Evolutionary conservation across 2,329 filamentous ascomycete genomes (phyloP), one percentile per base, ranked within the genome.

Genomic region (Colletotrichum gloeosporioides): DNA sequence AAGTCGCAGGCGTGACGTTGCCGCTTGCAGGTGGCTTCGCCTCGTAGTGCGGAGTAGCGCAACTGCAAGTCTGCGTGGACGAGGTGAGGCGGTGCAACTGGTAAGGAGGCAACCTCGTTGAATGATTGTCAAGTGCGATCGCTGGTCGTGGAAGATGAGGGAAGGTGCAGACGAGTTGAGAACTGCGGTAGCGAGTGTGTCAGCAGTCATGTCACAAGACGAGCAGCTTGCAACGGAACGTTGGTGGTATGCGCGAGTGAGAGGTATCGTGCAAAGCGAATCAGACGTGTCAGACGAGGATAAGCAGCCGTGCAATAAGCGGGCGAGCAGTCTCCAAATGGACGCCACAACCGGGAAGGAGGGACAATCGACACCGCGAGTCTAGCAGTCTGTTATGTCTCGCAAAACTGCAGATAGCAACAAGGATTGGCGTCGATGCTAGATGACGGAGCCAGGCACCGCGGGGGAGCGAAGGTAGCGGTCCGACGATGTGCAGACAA

Each of bases 391-490:
- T 68, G 63, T 34, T 63, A 39, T 71, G 18, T 55, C 49, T 55
- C 57, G 71, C 34, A 61, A 49, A 66, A 31, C 61, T 32, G 71
- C 36, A 75, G 16, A 53, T 22, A 36, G 44, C 57, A 53, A 53
- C 44, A 66, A 66, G 61, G 62, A 62, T 72, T 53, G 65, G 49
- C 49, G 61, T 73, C 16, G 34, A 69, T 65, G 57, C 39, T 65
- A 34, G 70, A 74, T 76, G 73, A 74, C 70, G 64, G 73, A 74
- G 68, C 29, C 62, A 76, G 61, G 74, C 59, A 70, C 39, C 69
- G 69, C 49, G 31, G 69, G 53, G 62, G 62, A 34, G 59, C 22
- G 25, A 25, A 49, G 67, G 36, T 36, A 75, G 53, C 62, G 32
- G 75, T 32, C 75, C 53, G 49, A 22, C 25, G 64, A 67, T 53